Conservation (phyloP, 441 rosid genomes). For the Aquilaria agallochum region DNA sequence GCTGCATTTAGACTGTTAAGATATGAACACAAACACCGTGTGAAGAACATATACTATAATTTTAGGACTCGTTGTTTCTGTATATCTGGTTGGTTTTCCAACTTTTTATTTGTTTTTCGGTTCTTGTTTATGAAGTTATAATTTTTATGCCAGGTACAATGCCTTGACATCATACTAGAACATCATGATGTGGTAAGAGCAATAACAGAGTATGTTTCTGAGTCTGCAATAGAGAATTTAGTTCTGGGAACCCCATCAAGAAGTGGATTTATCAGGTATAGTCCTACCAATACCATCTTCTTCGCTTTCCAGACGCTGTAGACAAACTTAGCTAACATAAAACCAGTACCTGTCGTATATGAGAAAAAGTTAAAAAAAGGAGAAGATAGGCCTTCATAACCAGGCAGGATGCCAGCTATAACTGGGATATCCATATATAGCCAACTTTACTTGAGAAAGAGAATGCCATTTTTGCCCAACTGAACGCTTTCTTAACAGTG, state of each 20-base stretch:
- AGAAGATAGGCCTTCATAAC: no score
- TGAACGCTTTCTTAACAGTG: not conserved
- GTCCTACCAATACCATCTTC: not conserved
- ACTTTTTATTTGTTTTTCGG: not conserved
- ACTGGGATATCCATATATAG: no score
- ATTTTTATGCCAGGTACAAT: conserved; percentile 42
- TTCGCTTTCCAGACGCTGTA: not conserved
- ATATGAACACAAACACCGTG: no score
- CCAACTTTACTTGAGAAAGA: no score
- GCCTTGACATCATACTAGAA: conserved; percentile 67
- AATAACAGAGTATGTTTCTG: conserved; percentile 62
- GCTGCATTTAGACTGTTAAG: no score
- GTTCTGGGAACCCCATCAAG: conserved; percentile 77
- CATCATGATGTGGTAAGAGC: conserved; percentile 66
- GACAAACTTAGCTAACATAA: no score
- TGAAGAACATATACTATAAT: no score
- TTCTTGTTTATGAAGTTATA: not conserved
- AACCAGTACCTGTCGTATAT: no score
- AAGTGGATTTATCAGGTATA: conserved; percentile 70
- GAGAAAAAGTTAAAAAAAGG: no score
- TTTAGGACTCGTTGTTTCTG: no score
- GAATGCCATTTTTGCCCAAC: no score
- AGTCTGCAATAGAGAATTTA: conserved; percentile 67
- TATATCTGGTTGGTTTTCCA: not conserved
- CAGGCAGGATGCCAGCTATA: no score